Percentiles rank a stretch among this genome's conserved stretches.
phyloP scores from a whole-genome alignment of 169 alveolate species.

The Toxoplasma gondii region DNA sequence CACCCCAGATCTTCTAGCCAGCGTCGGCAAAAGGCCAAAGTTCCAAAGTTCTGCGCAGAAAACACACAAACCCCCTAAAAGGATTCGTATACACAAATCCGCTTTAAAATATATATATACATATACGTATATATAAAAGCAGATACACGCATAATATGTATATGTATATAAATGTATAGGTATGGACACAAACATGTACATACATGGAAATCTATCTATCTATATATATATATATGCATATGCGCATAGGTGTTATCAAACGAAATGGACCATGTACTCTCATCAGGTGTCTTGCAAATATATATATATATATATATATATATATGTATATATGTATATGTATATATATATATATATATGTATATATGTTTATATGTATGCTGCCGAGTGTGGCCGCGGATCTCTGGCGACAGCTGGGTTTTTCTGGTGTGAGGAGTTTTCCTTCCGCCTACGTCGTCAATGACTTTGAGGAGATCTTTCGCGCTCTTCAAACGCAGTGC shows the following conservation, averaged over 20 bases:
- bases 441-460: slow-evolving; percentile 82
- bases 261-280: too few species aligned
- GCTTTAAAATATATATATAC: background rate
- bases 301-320: too few species aligned
- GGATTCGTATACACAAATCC: too few species aligned
- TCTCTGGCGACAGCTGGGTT: too few species aligned
- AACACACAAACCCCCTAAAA: too few species aligned
- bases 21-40: slow-evolving; percentile 99
- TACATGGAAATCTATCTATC: background rate
- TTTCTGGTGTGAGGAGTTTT: too few species aligned
- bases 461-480: slow-evolving; percentile 90
- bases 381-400: too few species aligned
- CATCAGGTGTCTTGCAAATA: too few species aligned
- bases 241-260: too few species aligned
- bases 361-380: too few species aligned
- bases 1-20: slow-evolving; percentile 98
- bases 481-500: slow-evolving; percentile 92
- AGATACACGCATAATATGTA: background rate
- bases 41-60: slow-evolving; percentile 90
- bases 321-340: too few species aligned
- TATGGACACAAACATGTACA: background rate
- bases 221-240: background rate
- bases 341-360: too few species aligned
- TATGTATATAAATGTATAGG: background rate
- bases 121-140: background rate